Conservation (phyloP, 1,139 yeast species). For the Pichia sp. region DNA sequence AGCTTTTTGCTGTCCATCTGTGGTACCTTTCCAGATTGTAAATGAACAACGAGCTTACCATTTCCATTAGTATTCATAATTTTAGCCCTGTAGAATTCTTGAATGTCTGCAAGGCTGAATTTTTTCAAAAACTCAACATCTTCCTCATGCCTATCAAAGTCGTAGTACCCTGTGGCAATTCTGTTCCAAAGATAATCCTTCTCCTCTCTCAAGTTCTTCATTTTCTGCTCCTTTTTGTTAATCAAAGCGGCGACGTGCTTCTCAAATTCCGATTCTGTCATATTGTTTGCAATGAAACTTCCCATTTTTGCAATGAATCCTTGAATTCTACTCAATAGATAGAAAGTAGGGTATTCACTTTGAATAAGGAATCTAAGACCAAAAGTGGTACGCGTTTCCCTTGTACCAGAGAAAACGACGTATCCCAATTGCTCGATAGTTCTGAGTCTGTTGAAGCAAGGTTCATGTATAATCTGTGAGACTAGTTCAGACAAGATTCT, state of each 20-base stretch:
- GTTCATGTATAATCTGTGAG: slow-evolving; percentile 71
- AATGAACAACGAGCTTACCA: slow-evolving; percentile 54
- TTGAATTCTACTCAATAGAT: slow-evolving; percentile 71
- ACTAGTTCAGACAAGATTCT: slow-evolving; percentile 54
- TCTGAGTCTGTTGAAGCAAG: slow-evolving; percentile 81
- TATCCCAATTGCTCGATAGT: slow-evolving; percentile 91
- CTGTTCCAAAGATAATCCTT: slow-evolving; percentile 56
- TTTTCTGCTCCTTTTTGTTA: slow-evolving; percentile 58
- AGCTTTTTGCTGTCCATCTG: slow-evolving; percentile 15
- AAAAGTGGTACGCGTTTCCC: slow-evolving; percentile 63
- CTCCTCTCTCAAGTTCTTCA: slow-evolving; percentile 76
- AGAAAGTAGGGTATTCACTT: slow-evolving; percentile 71
- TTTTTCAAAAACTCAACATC: slow-evolving; percentile 51
- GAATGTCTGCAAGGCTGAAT: slow-evolving; percentile 51
- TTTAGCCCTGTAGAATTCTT: slow-evolving; percentile 43
- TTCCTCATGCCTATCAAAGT: slow-evolving; percentile 51
- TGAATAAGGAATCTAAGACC: slow-evolving; percentile 80
- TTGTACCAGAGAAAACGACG: slow-evolving; percentile 75
- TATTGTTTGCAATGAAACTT: slow-evolving; percentile 8
- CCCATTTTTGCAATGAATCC: slow-evolving; percentile 40
- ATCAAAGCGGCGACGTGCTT: slow-evolving; percentile 66
- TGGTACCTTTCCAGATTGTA: slow-evolving; percentile 51
- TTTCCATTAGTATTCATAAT: slow-evolving; percentile 33
- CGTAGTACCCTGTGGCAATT: slow-evolving; percentile 70
- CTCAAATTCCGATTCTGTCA: slow-evolving; percentile 52